Evolutionary conservation across 2,329 filamentous ascomycete genomes (phyloP).

Genomic region (Magnaporthiopsis incrustans): DNA sequence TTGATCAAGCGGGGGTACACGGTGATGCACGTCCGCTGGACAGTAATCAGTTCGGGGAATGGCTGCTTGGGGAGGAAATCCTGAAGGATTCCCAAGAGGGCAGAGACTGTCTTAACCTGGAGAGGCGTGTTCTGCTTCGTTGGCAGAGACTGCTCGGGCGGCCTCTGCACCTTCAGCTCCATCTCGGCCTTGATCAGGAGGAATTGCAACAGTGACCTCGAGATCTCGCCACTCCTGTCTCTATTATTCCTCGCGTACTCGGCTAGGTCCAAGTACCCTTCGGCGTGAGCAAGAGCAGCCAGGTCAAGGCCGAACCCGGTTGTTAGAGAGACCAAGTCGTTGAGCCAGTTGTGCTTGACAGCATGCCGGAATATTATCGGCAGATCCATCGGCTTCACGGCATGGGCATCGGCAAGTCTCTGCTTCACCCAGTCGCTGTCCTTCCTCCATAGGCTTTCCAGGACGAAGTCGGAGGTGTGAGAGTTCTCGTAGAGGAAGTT

Average conservation of each 20-base stretch:
- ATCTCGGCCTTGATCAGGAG: slow-evolving; percentile 76
- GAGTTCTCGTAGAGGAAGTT: slow-evolving; percentile 76
- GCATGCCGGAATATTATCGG: slow-evolving; percentile 71
- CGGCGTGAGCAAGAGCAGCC: slow-evolving; percentile 74
- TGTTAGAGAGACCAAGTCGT: slow-evolving; percentile 67
- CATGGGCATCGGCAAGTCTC: slow-evolving; percentile 70
- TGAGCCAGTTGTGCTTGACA: slow-evolving; percentile 73
- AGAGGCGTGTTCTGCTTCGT: slow-evolving; percentile 64
- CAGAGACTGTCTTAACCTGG: slow-evolving; percentile 76
- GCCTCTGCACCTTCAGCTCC: slow-evolving; percentile 66
- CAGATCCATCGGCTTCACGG: slow-evolving; percentile 58
- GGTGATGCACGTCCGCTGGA: slow-evolving; percentile 84
- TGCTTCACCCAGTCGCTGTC: slow-evolving; percentile 81
- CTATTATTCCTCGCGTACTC: slow-evolving; percentile 70
- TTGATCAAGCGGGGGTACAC: slow-evolving; percentile 93
- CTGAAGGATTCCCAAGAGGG: slow-evolving; percentile 70
- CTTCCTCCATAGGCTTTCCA: slow-evolving; percentile 86
- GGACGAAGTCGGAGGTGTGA: slow-evolving; percentile 74
- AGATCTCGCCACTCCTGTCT: slow-evolving; percentile 59
- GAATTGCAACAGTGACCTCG: slow-evolving; percentile 68
- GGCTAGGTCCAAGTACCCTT: slow-evolving; percentile 69
- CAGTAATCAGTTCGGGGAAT: slow-evolving; percentile 62
- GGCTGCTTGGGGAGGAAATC: slow-evolving; percentile 54
- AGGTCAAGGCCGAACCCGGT: slow-evolving; percentile 85
- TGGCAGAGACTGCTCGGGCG: slow-evolving; percentile 37